A percentile compares a stretch with the other conserved stretches of the same genome.
These are phyloP conservation scores for Sarocladiaceae sp. DNA, from an alignment of 2,329 filamentous ascomycete genomes.

Conservation along the genomic window DNA sequence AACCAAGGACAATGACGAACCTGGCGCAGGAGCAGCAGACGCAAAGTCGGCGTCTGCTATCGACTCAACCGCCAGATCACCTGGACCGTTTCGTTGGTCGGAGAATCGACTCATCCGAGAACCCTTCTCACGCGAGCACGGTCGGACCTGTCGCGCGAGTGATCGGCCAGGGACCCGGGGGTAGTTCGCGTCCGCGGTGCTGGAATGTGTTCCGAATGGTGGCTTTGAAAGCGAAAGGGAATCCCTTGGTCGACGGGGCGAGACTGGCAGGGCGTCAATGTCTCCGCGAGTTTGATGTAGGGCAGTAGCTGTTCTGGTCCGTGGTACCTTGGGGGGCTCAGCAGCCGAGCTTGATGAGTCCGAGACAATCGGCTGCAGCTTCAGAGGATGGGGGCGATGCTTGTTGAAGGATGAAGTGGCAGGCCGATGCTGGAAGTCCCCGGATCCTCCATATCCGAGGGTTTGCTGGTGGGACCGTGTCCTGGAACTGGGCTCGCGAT, in stretches of 20 bases:
- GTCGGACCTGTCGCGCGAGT: not conserved
- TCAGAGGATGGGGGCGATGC: slow-evolving; percentile 1
- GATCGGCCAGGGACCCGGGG: not conserved
- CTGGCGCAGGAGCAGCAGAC: not conserved
- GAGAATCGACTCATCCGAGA: not conserved
- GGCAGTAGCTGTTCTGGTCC: not conserved
- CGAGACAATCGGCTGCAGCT: not conserved
- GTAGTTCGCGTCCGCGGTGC: too few relatives aligned
- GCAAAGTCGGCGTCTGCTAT: not conserved
- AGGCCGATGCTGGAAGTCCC: too few relatives aligned
- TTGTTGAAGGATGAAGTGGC: not conserved
- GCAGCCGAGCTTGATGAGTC: not conserved
- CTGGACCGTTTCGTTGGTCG: too few relatives aligned
- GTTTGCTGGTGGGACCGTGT: not conserved
- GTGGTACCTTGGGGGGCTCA: not conserved
- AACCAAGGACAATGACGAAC: not conserved
- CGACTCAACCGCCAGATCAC: not conserved
- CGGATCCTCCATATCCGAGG: too few relatives aligned
- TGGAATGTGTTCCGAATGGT: too few relatives aligned
- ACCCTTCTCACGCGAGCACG: too few relatives aligned
- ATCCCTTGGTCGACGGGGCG: not conserved
- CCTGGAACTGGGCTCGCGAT: not conserved
- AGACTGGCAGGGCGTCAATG: not conserved
- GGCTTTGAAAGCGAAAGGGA: not conserved
- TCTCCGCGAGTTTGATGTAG: not conserved